Base-by-base conservation (phyloP, 352 stramenopile genomes). In the Phytophthora citricola region DNA sequence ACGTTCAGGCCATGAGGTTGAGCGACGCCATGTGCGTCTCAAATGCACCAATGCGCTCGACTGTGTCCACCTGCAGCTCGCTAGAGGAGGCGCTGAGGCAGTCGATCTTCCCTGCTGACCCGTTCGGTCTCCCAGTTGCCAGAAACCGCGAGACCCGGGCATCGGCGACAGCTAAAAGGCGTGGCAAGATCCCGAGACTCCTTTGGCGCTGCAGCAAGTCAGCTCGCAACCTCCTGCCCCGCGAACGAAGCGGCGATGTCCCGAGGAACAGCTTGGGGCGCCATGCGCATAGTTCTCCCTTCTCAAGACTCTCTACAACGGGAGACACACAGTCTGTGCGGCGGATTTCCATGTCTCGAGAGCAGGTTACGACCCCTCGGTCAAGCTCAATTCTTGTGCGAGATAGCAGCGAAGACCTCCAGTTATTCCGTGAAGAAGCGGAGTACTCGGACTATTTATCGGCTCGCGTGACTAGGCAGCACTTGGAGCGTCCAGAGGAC, bases 361-460 rank as follows among this genome's bases (percentile, higher is more conserved):
- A 69, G 4, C 27, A 47, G 8, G 43, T 22, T 15, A 4, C 47
- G n/a, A 66, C 68, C 9, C 41, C 49, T 0, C 58, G 48, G 12
- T 79, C 67, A 32, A 75, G 62, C 22, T 74, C 79, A 0, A 52
- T 83, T 24, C 22, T 81, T 2, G 49, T 85, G 17, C 70, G 74
- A 17, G 73, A 81, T 11, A 58, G 61, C 22, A 67, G 71, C 22
- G 64, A 80, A 3, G 70, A 87, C 11, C 69, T 91, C 2, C 70
- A 72, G 14, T 57, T 91, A 9, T 89, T 92, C 52, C 83, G 81
- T 2, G 83, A 92, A 38, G 81, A 93, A 54, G 83, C 85, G 22
- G 85, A 93, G 65, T 93, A 93, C 66, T 93, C 85, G 32, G 85
- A 93, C 55, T 92, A 93, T 70, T 58, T 93, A 47, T 71, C 66